These are phyloP conservation scores for Hygrophoropsis aurantiaca DNA, from an alignment of 768 basidiomycete genomes.

Conservation along the genomic window DNA sequence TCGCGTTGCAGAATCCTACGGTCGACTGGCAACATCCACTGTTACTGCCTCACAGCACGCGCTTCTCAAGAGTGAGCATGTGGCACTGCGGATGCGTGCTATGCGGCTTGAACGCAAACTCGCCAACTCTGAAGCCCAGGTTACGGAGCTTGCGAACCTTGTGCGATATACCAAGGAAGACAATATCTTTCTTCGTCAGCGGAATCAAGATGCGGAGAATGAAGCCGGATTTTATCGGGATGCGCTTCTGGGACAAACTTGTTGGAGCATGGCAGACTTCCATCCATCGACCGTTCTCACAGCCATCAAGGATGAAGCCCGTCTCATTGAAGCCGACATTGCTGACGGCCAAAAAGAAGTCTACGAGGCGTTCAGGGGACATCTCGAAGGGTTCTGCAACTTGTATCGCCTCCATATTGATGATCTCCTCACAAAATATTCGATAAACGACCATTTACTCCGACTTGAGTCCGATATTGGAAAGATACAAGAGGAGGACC, in stretches of 20 bases:
- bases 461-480: constrained; percentile 16
- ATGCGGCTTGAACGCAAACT: constrained; percentile 66
- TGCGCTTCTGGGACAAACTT: constrained; percentile 7
- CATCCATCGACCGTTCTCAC: neutral
- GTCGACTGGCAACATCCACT: constrained; percentile 44
- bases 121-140: constrained; percentile 66
- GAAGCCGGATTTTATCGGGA: constrained; percentile 16
- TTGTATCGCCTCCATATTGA: constrained; percentile 39
- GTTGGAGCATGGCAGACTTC: neutral
- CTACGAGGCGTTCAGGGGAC: constrained; percentile 11
- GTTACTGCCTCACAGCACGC: constrained; percentile 37
- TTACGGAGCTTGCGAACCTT: constrained; percentile 60
- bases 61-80: constrained; percentile 40
- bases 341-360: constrained; percentile 10
- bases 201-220: constrained; percentile 15
- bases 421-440: constrained; percentile 34
- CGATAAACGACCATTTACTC: constrained; percentile 28
- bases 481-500: constrained; percentile 29
- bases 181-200: constrained; percentile 40
- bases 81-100: constrained; percentile 39
- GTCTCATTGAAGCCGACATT: constrained; percentile 12
- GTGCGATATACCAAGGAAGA: constrained; percentile 58
- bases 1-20: constrained; percentile 55
- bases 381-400: constrained; percentile 23
- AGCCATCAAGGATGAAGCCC: constrained; percentile 18